Evolutionary conservation across 805 yeast genomes (phyloP).

Genomic region (Pichia rugopelliculosa): DNA sequence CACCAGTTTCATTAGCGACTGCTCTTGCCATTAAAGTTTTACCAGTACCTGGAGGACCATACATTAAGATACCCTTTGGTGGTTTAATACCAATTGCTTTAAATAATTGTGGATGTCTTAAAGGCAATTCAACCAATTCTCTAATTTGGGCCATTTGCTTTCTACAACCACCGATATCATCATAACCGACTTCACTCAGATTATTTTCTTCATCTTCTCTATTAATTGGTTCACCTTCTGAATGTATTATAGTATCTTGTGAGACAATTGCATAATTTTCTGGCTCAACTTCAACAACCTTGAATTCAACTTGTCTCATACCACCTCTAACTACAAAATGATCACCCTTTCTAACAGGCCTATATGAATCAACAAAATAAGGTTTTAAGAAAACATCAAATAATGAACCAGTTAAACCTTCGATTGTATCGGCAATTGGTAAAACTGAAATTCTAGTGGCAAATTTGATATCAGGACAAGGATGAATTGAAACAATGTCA

Average conservation of each 20-base stretch:
- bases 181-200: constrained; percentile 95
- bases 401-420: constrained; percentile 93
- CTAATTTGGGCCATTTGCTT: constrained; percentile 99
- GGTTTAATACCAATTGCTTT: constrained; percentile 98
- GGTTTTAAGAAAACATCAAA: constrained; percentile 96
- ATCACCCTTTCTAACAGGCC: constrained; percentile 98
- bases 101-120: constrained; percentile 97
- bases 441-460: constrained; percentile 90
- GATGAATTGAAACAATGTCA: constrained; percentile 83
- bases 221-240: constrained; percentile 98
- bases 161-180: constrained; percentile 98
- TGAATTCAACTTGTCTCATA: constrained; percentile 98
- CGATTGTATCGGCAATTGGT: constrained; percentile 97
- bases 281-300: constrained; percentile 97
- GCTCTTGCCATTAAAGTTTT: constrained; percentile 99
- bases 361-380: constrained; percentile 96
- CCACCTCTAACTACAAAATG: constrained; percentile 96
- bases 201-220: constrained; percentile 97
- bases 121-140: constrained; percentile 95
- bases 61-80: constrained; percentile 96
- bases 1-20: constrained; percentile 99
- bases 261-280: constrained; percentile 96
- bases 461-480: constrained; percentile 97
- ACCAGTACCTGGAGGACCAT: constrained; percentile 99
- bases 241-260: constrained; percentile 95